Conservation (phyloP, 345 rosid genomes). For the Clausena lansium region DNA sequence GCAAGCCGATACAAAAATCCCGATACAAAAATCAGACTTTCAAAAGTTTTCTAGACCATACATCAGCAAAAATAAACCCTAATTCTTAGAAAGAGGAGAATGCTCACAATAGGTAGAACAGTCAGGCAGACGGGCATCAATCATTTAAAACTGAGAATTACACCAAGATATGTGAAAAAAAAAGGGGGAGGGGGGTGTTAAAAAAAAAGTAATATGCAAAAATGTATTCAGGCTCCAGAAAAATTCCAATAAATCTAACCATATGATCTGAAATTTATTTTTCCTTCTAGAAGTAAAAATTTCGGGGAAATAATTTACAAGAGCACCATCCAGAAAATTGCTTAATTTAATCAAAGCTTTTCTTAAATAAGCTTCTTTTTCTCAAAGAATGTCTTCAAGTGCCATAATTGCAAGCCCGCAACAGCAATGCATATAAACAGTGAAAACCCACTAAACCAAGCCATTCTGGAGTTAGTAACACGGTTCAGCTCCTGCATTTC, state of each 20-base stretch:
- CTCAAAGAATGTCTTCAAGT: constrained; percentile 89
- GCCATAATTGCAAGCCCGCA: constrained; percentile 85
- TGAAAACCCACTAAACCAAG: constrained; percentile 70
- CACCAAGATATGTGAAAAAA: no score
- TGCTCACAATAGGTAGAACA: neutral
- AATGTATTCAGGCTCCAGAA: neutral
- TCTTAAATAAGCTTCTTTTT: constrained; percentile 84
- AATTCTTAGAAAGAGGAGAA: neutral
- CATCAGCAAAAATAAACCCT: neutral
- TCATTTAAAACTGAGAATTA: neutral
- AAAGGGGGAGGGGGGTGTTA: no score
- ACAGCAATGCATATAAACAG: constrained; percentile 75
- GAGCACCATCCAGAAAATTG: neutral
- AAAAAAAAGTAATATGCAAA: neutral
- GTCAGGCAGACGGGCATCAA: neutral
- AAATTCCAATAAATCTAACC: constrained; percentile 3
- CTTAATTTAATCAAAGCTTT: neutral
- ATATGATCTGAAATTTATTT: neutral
- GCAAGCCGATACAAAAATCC: no score
- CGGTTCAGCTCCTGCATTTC: constrained; percentile 86
- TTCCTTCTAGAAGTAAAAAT: neutral
- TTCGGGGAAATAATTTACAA: constrained; percentile 19
- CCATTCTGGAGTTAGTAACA: constrained; percentile 76
- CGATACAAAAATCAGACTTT: neutral
- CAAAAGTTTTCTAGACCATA: neutral